Conservation (phyloP, 176 grass and related monocot genomes). For the Alopecurus myosuroides region DNA sequence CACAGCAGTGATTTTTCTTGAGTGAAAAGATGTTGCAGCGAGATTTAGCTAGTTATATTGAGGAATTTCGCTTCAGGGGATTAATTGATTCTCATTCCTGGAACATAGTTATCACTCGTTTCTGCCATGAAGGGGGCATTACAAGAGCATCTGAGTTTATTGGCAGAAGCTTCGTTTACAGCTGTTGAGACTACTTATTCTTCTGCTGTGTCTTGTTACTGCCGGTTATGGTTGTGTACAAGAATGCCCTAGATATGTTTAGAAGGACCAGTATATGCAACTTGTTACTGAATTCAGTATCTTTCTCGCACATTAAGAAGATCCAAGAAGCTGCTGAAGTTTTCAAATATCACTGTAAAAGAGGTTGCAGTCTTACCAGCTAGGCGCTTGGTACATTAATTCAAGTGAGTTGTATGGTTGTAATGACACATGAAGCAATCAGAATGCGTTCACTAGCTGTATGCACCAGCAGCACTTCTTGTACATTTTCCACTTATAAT, state of each 20-base stretch:
- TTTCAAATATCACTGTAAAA: constrained; percentile 42
- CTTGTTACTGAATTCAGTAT: constrained; percentile 42
- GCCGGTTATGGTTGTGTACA: constrained; percentile 26
- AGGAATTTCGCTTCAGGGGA: constrained; percentile 14
- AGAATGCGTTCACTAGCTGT: constrained; percentile 39
- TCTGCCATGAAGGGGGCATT: constrained; percentile 40
- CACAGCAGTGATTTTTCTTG: constrained; percentile 41
- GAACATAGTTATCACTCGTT: constrained; percentile 38
- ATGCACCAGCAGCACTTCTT: constrained; percentile 32
- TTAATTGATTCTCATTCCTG: constrained; percentile 40
- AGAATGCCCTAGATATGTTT: constrained; percentile 40
- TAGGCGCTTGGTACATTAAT: constrained; percentile 39
- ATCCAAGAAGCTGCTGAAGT: constrained; percentile 40
- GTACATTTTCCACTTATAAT: constrained; percentile 32
- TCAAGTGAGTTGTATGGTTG: constrained; percentile 35
- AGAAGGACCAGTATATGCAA: constrained; percentile 33
- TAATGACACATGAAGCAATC: constrained; percentile 41
- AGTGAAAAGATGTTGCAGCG: constrained; percentile 25
- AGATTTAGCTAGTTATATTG: constrained; percentile 43
- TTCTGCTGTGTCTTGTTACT: constrained; percentile 58
- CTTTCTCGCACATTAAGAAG: constrained; percentile 30
- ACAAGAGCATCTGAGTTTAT: constrained; percentile 49
- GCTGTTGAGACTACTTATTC: constrained; percentile 46
- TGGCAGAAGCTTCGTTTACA: constrained; percentile 52
- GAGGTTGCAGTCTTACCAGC: constrained; percentile 29